These are phyloP conservation scores for Phytopythium ostracodes DNA, from an alignment of 352 stramenopile species.

Conservation along the genomic window DNA sequence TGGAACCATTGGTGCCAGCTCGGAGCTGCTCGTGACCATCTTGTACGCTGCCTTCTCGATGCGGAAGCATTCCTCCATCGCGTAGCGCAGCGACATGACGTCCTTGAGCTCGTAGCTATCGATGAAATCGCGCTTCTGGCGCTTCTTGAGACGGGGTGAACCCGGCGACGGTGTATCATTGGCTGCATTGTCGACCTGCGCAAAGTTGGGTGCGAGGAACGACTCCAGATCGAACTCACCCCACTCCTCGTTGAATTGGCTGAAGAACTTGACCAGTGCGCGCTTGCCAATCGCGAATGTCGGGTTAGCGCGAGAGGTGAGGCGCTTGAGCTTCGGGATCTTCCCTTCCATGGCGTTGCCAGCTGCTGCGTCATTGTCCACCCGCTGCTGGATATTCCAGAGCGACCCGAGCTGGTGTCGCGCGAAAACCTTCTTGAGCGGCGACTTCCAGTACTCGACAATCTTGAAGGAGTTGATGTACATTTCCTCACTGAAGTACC, in stretches of 20 bases:
- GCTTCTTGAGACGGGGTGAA: constrained; percentile 22
- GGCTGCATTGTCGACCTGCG: constrained; percentile 9
- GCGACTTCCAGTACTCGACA: constrained; percentile 51
- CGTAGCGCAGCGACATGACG: constrained; percentile 51
- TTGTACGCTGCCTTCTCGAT: constrained; percentile 56
- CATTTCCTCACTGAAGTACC: constrained; percentile 57
- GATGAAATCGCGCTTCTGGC: constrained; percentile 35
- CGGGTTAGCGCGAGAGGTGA: constrained; percentile 78
- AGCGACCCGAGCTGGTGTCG: constrained; percentile 35
- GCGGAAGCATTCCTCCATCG: constrained; percentile 76
- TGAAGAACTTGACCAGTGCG: constrained; percentile 81
- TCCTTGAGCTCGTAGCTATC: constrained; percentile 48
- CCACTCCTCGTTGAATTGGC: constrained; percentile 80
- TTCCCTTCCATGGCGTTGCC: constrained; percentile 18
- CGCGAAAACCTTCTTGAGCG: constrained; percentile 50
- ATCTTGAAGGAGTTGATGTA: constrained; percentile 59
- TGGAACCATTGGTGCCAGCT: constrained; percentile 37
- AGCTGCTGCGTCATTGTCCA: neutral
- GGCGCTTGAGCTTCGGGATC: constrained; percentile 42
- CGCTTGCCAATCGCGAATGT: constrained; percentile 62
- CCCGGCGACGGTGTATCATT: constrained; percentile 2
- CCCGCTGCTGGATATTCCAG: constrained; percentile 8
- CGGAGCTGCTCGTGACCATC: constrained; percentile 29
- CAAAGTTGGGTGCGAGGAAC: constrained; percentile 58
- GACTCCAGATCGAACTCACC: constrained; percentile 70